Evolutionary conservation across 306 rosid genomes (phyloP).

Genomic region (Alnus rubra): DNA sequence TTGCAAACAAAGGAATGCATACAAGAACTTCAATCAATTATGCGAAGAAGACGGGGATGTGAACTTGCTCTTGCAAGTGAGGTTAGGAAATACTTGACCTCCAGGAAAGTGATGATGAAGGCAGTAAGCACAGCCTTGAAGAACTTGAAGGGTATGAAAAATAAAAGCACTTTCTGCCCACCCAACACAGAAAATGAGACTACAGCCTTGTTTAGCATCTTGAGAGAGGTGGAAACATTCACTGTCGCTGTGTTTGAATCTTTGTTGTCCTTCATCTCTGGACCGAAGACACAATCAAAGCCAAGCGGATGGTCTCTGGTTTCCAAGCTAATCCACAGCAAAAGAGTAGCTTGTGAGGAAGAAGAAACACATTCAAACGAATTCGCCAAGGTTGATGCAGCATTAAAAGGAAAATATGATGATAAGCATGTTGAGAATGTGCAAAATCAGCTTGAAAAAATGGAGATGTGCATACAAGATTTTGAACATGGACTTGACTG

Average conservation of each 20-base stretch:
- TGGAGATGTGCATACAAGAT: no score
- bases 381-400: conserved; percentile 2
- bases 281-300: conserved; percentile 26
- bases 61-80: conserved; percentile 27
- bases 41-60: conserved; percentile 29
- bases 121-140: conserved; percentile 33
- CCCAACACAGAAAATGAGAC: conserved; percentile 23
- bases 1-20: conserved; percentile 42
- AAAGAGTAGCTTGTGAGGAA: no score
- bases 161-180: conserved; percentile 15
- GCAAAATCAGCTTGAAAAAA: background rate
- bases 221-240: conserved; percentile 36
- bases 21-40: conserved; percentile 37
- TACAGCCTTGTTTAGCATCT: conserved; percentile 21
- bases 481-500: conserved; percentile 14
- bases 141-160: conserved; percentile 33
- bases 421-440: background rate
- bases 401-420: background rate
- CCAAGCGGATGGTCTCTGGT: conserved; percentile 35
- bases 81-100: conserved; percentile 36
- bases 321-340: conserved; percentile 32
- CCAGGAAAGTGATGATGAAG: conserved; percentile 32
- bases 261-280: conserved; percentile 32
- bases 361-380: no score
- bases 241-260: conserved; percentile 29